Conservation (phyloP, 768 basidiomycete genomes). For the Mycena latifolia region DNA sequence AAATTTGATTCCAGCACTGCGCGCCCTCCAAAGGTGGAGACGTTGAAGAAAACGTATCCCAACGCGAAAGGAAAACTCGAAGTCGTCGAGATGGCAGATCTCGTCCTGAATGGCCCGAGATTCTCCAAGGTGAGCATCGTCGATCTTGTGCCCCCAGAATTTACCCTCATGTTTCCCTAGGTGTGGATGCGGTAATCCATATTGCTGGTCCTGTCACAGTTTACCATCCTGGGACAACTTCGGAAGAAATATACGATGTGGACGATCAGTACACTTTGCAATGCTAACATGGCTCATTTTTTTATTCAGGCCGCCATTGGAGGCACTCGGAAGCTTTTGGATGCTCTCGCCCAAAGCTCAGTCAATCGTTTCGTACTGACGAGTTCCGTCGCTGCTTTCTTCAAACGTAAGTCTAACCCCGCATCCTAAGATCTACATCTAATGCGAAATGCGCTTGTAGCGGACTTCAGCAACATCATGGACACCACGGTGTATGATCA, state of each 20-base stretch:
- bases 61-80: slow-evolving; percentile 13
- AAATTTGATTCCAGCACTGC: slow-evolving; percentile 3
- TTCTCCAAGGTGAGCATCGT: slow-evolving; percentile 9
- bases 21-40: slow-evolving; percentile 4
- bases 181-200: slow-evolving; percentile 30
- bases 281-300: not conserved
- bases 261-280: not conserved
- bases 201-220: slow-evolving; percentile 27
- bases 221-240: slow-evolving; percentile 13
- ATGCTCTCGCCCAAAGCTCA: slow-evolving; percentile 38
- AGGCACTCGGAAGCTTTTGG: slow-evolving; percentile 43
- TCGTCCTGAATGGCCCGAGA: slow-evolving; percentile 25
- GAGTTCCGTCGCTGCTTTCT: slow-evolving; percentile 36
- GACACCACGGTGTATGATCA: slow-evolving; percentile 8
- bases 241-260: slow-evolving; percentile 21
- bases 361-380: slow-evolving; percentile 41
- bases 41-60: slow-evolving; percentile 7
- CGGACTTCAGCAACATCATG: slow-evolving; percentile 20
- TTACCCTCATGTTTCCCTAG: not conserved
- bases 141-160: not conserved
- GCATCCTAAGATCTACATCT: not conserved
- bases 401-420: slow-evolving; percentile 16
- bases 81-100: slow-evolving; percentile 15
- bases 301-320: slow-evolving; percentile 38
- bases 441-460: too few relatives aligned